Base-by-base conservation (phyloP, 2,329 filamentous ascomycete genomes). In the Eutypella sp. region DNA sequence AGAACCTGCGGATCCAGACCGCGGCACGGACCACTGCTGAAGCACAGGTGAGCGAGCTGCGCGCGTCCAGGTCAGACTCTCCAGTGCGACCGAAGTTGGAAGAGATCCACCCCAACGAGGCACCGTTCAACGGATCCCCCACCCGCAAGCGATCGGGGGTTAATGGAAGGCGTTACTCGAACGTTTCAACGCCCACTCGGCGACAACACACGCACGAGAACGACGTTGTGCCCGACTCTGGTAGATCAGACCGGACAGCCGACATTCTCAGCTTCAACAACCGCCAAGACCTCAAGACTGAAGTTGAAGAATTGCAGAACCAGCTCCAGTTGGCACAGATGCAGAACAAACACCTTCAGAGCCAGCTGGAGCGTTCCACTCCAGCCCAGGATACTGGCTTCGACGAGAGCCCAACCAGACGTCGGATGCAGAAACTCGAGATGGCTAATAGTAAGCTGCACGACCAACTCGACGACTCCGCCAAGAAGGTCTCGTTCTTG, bases 271-370 rank as follows among this genome's bases (percentile, higher is more conserved):
- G 84, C 54, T 89, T 89, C 68, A 92, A 93, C 69, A 89, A 86
- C 60, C 84, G 86, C 33, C 92, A 95, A 84, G 92, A 97, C 62
- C 73, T 95, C 48, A 93, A 91, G 59, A 81, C 89, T 3, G 91
- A 97, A 59, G 75, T 96, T 11, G 92, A 97, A 63, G 84, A 95
- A 65, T 76, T 96, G 22, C 92, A 96, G 63, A 96, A 95, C 63
- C 89, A 96, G 63, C 78, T 97, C 42, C 92, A 97, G 61, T 81
- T 97, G 64, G 84, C 87, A 4, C 87, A 96, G 66, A 96, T 97
- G 89, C 88, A 95, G 57, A 96, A 96, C 67, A 84, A 87, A 27
- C 91, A 97, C 59, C 79, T 97, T 5, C 88, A 96, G 62, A 90
- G 82, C 60, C 90, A 96, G 62, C 72, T 96, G 36, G 87, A 92